These are phyloP conservation scores for Fusarium secorum DNA, from an alignment of 2,329 filamentous ascomycete genomes.

Conservation along the genomic window DNA sequence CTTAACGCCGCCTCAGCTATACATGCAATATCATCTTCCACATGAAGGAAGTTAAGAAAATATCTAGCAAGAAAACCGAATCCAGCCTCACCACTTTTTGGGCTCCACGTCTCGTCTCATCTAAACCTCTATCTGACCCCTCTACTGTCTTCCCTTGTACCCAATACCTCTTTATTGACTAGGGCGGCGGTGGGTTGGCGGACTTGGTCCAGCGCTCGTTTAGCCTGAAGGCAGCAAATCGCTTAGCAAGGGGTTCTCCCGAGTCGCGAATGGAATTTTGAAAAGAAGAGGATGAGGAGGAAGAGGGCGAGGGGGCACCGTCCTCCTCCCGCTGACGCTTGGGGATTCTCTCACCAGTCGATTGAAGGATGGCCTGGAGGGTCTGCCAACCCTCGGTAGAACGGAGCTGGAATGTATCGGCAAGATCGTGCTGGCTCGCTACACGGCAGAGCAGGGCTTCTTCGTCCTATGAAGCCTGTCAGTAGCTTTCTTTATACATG, in stretches of 20 bases:
- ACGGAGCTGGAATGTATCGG: constrained; percentile 82
- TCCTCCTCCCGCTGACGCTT: constrained; percentile 65
- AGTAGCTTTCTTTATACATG: background rate
- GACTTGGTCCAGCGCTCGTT: constrained; percentile 51
- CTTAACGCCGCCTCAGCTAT: constrained; percentile 30
- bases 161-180: constrained; percentile 25
- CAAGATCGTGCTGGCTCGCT: constrained; percentile 80
- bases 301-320: constrained; percentile 44
- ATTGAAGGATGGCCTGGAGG: constrained; percentile 89
- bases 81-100: constrained; percentile 6
- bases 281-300: constrained; percentile 42
- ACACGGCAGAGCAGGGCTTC: constrained; percentile 85
- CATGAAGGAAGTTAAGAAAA: constrained; percentile 19
- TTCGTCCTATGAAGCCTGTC: constrained; percentile 73
- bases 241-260: constrained; percentile 69
- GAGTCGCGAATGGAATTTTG: constrained; percentile 46
- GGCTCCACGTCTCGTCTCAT: background rate
- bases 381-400: constrained; percentile 94
- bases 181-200: constrained; percentile 38
- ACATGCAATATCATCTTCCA: constrained; percentile 27
- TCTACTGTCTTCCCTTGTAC: background rate
- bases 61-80: constrained; percentile 1
- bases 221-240: constrained; percentile 72
- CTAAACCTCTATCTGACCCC: background rate
- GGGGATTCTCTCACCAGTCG: constrained; percentile 94